Evolutionary conservation across 306 rosid species (phyloP).

Genomic region (Comarum palustre): DNA sequence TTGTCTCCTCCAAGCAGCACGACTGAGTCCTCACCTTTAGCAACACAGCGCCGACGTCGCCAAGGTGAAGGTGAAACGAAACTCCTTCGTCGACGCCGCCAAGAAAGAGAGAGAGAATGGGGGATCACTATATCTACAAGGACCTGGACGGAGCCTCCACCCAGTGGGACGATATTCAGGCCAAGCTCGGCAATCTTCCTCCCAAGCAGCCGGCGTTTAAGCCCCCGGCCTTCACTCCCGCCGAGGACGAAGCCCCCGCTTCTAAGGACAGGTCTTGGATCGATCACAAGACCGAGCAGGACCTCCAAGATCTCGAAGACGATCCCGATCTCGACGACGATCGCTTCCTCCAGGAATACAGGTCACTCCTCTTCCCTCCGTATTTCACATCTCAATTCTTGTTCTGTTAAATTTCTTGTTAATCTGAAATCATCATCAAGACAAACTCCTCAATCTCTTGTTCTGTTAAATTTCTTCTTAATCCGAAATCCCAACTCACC

Average conservation of each 20-base stretch:
- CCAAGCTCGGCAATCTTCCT: slow-evolving; percentile 83
- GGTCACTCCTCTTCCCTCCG: slow-evolving; percentile 30
- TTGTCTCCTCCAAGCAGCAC: too few species aligned
- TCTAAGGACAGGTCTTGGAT: slow-evolving; percentile 80
- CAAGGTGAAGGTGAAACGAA: too few species aligned
- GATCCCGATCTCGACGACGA: slow-evolving; percentile 72
- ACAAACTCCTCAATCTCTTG: too few species aligned
- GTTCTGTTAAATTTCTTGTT: neutral
- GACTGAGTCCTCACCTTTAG: too few species aligned
- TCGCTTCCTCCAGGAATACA: slow-evolving; percentile 78
- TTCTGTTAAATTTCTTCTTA: too few species aligned
- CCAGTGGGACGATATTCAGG: slow-evolving; percentile 92
- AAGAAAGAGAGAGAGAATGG: slow-evolving; percentile 44
- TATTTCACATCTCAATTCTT: neutral
- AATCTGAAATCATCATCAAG: too few species aligned
- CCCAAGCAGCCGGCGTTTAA: slow-evolving; percentile 66
- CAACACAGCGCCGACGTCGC: too few species aligned
- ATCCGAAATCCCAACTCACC: too few species aligned
- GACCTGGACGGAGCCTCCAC: slow-evolving; percentile 91
- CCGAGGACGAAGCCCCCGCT: slow-evolving; percentile 47
- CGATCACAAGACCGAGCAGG: slow-evolving; percentile 66
- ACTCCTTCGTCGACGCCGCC: too few species aligned
- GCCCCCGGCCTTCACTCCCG: slow-evolving; percentile 73
- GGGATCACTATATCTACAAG: slow-evolving; percentile 78
- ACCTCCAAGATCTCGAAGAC: slow-evolving; percentile 83